Conservation (phyloP, 2,329 filamentous ascomycete genomes). For the Aspergillus felis region DNA sequence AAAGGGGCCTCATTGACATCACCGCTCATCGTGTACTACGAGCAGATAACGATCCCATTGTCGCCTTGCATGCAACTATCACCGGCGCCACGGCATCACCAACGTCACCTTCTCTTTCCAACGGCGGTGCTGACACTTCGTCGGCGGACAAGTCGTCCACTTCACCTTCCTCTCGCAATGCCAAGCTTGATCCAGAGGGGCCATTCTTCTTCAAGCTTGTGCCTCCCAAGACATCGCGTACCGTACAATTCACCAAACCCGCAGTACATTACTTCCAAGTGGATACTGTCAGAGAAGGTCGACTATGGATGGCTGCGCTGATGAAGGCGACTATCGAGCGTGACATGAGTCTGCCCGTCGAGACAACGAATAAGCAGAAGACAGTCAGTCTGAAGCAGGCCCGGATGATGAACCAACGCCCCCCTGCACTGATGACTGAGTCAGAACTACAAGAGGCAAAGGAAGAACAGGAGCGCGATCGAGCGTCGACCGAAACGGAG, state of each 20-base stretch:
- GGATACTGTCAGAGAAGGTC: slow-evolving; percentile 79
- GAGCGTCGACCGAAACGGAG: slow-evolving; percentile 11
- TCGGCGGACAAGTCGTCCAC: slow-evolving; percentile 27
- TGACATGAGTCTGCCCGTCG: slow-evolving; percentile 71
- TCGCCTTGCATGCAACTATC: slow-evolving; percentile 84
- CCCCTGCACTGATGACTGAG: slow-evolving; percentile 74
- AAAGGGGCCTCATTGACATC: slow-evolving; percentile 95
- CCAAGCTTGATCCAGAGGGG: slow-evolving; percentile 51
- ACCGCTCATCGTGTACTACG: slow-evolving; percentile 95
- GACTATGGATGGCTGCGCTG: slow-evolving; percentile 95
- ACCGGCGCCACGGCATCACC: slow-evolving; percentile 76
- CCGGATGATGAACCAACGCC: slow-evolving; percentile 78
- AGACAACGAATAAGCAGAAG: slow-evolving; percentile 93
- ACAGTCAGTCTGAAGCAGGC: slow-evolving; percentile 92
- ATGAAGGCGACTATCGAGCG: slow-evolving; percentile 99
- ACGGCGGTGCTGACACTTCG: slow-evolving; percentile 34
- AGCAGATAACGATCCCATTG: slow-evolving; percentile 85
- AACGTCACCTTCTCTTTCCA: slow-evolving; percentile 48
- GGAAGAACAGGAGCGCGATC: slow-evolving; percentile 22
- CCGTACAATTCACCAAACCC: slow-evolving; percentile 95
- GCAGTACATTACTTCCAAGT: slow-evolving; percentile 98
- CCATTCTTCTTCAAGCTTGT: slow-evolving; percentile 99
- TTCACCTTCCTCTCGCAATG: slow-evolving; percentile 29
- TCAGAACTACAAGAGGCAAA: slow-evolving; percentile 25
- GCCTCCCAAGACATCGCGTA: slow-evolving; percentile 81